Base-by-base conservation (phyloP, 2,329 filamentous ascomycete genomes). In the Paraphoma sp. region DNA sequence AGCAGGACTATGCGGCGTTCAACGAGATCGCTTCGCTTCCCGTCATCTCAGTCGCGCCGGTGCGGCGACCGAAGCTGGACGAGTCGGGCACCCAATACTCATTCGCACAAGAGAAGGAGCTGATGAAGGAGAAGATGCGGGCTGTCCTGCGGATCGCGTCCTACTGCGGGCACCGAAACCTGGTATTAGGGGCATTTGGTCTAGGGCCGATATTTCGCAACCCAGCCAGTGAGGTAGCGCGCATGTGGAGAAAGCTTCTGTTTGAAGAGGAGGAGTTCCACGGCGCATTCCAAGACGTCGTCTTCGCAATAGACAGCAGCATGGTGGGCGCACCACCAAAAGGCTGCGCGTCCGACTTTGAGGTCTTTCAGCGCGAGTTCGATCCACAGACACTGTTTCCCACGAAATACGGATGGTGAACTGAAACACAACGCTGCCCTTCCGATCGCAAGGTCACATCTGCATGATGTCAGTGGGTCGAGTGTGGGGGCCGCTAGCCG, bases 81-180 rank as follows among this genome's bases (percentile, higher is more conserved):
- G 85, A 87, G 56, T 81, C 82, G 47, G 87, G 87, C n/a, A 81
- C 81, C 58, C 86, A 85, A 60, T 93, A 92, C 76, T 89, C 88
- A 0, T 93, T 93, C 74, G 80, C 82, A 3, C 82, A 88, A 66
- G 90, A 93, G 76, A 85, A 85, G 58, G 86, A 90, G 62, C 82
- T 92, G 72, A 89, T 91, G 77, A 84, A 83, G 67, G 87, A 89
- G 67, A 92, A 92, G 76, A 88, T 93, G 74, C 85, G 87, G 18
- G 85, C 86, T 1, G 87, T 89, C 2, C 83, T 93, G 16, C 84
- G 87, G 45, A 91, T 92, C 60, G 90, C 89, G 60, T 84, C 71
- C 11, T 74, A 75, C 41, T 77, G 73, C 51, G 72, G 74, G 18
- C 72, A 77, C 63, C 64, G 62, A 43, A 77, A 76, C 55, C 63